Evolutionary conservation across 2,329 filamentous ascomycete species (phyloP).

Genomic region (Didymosphaeria variabile): DNA sequence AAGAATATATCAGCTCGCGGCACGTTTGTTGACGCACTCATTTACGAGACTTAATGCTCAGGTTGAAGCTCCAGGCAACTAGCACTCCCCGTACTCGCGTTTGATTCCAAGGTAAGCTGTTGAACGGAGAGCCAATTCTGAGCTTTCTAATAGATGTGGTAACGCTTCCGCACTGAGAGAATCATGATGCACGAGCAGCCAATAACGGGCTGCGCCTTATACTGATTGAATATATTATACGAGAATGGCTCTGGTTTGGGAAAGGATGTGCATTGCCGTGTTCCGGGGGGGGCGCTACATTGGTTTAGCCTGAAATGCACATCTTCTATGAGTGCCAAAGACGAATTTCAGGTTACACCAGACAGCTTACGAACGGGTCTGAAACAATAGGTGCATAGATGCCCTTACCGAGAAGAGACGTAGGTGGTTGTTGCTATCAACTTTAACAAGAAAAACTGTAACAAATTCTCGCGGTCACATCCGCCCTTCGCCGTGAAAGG

Average conservation of each 20-base stretch:
- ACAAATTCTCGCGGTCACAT: not conserved
- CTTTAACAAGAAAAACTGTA: not conserved
- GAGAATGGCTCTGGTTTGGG: conserved; percentile 10
- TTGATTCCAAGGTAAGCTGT: not conserved
- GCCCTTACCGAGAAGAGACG: not conserved
- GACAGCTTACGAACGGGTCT: not conserved
- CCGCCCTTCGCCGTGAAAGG: not conserved
- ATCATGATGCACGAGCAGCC: not conserved
- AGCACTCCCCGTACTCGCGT: not conserved
- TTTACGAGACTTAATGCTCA: not conserved
- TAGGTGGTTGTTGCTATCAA: not conserved
- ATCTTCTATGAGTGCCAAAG: not conserved
- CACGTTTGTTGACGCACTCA: not conserved
- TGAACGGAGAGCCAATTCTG: not conserved
- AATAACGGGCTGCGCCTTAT: conserved; percentile 5
- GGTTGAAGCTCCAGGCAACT: not conserved
- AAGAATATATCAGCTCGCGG: not conserved
- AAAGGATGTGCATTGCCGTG: conserved; percentile 9
- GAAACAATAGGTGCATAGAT: not conserved
- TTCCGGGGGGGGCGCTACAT: conserved; percentile 9
- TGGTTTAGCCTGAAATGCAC: conserved; percentile 12
- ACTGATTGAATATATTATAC: conserved; percentile 15
- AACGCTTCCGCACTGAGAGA: conserved; percentile 16
- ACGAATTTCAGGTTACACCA: not conserved
- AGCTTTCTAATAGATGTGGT: conserved; percentile 4